Evolutionary conservation across 345 rosid species (phyloP), one percentile per base, ranked within the genome.

Genomic region (Arabidopsis suecica): DNA sequence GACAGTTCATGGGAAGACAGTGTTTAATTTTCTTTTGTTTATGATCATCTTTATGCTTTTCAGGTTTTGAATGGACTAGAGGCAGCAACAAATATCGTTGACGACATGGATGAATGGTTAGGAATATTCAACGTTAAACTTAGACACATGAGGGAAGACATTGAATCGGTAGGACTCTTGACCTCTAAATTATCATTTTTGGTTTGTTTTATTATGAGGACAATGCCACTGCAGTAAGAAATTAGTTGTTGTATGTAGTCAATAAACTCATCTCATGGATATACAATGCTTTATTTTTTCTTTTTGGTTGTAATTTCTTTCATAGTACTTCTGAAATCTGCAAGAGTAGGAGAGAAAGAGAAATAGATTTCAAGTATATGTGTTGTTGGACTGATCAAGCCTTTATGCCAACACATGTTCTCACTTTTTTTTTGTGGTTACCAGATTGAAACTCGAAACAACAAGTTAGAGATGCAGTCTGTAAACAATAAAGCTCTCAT

Each of bases 61-160:
- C 83, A 95, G 99, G 99, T 95, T 30, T 65, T 95, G 84, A 86
- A 83, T 84, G 99, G 99, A 79, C 93, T 95, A 18, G 99, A 93
- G 85, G 94, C 87, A 25, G 99, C 99, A 65, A 85, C 91, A 73
- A 82, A 77, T 83, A 90, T 93, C 82, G 98, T 86, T 69, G 99
- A 93, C 69, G 99, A 95, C 82, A 90, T 95, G 97, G 99, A 93
- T 81, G 93, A 92, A 78, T 95, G 99, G 98, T 76, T 95, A 76
- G 88, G 99, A 75, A 90, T 93, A 81, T 95, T 95, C 84, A 95
- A 95, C 78, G 76, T 95, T 47, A 95, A 95, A 84, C 93, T 95
- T 68, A 91, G 99, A 83, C 99, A 95, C 76, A 95, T 95, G 99
- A 87, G 99, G 83, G 97, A 95, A 82, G 99, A 93, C 65, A 93